Evolutionary conservation across 2,329 filamentous ascomycete genomes (phyloP).

Genomic region (Penicillium sp.): DNA sequence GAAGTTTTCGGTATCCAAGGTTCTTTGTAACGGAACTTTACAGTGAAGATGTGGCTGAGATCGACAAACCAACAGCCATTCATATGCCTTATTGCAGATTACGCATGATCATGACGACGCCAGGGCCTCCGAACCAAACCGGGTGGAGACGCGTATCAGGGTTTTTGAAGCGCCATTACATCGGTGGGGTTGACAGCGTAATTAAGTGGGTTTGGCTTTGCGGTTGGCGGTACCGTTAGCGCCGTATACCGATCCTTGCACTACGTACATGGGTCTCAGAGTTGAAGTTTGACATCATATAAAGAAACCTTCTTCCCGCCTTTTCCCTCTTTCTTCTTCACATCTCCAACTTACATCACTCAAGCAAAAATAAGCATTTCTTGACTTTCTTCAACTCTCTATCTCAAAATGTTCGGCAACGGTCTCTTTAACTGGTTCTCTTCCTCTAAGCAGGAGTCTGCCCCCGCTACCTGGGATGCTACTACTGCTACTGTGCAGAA

Average conservation of each 20-base stretch:
- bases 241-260: not conserved
- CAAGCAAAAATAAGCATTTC: not conserved
- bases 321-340: not conserved
- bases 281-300: not conserved
- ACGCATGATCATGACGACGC: conserved; percentile 7
- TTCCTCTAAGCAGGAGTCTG: conserved; percentile 19
- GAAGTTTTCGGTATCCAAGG: not conserved
- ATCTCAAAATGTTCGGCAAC: conserved; percentile 20
- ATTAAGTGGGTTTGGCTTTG: not conserved
- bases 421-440: conserved; percentile 28
- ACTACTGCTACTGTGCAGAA: conserved; percentile 23
- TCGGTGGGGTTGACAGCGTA: not conserved
- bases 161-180: not conserved
- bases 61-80: not conserved
- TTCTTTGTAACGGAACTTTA: not conserved
- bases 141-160: not conserved
- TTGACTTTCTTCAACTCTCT: not conserved
- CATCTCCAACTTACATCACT: not conserved
- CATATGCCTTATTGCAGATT: not conserved
- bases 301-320: not conserved
- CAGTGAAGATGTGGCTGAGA: not conserved
- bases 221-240: not conserved
- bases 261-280: not conserved
- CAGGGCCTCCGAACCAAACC: conserved; percentile 2
- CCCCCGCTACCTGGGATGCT: conserved; percentile 20